These are phyloP conservation scores for Piedraia hortae DNA, from an alignment of 2,329 filamentous ascomycete genomes.

Conservation along the genomic window DNA sequence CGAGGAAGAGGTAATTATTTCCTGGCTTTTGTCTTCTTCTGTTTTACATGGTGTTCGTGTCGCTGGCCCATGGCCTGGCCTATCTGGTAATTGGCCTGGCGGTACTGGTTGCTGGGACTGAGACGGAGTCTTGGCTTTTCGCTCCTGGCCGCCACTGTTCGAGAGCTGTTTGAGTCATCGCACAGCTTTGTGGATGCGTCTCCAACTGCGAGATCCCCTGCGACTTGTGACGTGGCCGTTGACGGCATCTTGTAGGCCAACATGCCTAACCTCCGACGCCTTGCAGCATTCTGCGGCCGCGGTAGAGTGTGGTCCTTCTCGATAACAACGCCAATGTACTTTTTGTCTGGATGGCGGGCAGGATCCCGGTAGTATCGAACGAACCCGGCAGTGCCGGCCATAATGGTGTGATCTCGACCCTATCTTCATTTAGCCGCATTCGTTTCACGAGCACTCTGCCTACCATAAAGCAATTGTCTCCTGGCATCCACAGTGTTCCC, in stretches of 20 bases:
- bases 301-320: constrained; percentile 58
- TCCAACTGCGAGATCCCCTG: constrained; percentile 4
- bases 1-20: constrained; percentile 35
- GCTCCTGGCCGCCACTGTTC: too few species aligned
- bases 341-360: constrained; percentile 49
- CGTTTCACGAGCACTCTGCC: not conserved
- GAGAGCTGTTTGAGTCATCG: too few species aligned
- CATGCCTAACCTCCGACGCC: constrained; percentile 52
- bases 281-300: constrained; percentile 42
- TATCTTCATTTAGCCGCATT: constrained; percentile 1
- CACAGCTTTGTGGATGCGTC: too few species aligned
- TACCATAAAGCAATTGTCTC: constrained; percentile 76
- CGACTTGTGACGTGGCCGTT: constrained; percentile 3
- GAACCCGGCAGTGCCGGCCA: constrained; percentile 58
- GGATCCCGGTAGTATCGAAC: constrained; percentile 95
- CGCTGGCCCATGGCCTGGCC: too few species aligned
- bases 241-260: constrained; percentile 20
- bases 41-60: too few species aligned
- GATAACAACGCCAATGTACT: constrained; percentile 87
- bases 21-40: too few species aligned
- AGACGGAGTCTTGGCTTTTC: constrained; percentile 9
- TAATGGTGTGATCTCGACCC: constrained; percentile 89
- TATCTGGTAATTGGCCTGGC: constrained; percentile 40
- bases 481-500: constrained; percentile 79
- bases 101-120: constrained; percentile 32